These are phyloP conservation scores for Wilhelminamyces savonicus DNA, from an alignment of 805 yeast genomes.

Conservation along the genomic window DNA sequence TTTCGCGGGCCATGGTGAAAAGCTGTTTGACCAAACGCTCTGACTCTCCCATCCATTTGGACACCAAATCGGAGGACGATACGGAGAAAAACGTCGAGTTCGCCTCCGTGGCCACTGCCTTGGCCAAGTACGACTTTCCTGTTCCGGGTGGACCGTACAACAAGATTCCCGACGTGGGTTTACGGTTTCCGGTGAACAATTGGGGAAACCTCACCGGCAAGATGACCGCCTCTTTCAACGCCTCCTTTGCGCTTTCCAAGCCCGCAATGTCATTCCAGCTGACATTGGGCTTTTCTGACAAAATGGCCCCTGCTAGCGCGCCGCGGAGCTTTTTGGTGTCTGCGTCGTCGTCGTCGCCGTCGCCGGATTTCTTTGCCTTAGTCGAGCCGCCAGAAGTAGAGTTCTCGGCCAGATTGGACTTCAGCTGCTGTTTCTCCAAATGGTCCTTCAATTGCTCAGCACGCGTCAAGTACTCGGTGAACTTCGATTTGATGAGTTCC, in stretches of 20 bases:
- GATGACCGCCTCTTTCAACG: slow-evolving; percentile 94
- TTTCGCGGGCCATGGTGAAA: slow-evolving; percentile 93
- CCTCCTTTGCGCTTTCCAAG: slow-evolving; percentile 89
- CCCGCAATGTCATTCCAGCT: slow-evolving; percentile 97
- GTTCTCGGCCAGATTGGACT: slow-evolving; percentile 41
- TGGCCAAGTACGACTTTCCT: slow-evolving; percentile 94
- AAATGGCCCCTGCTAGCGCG: slow-evolving; percentile 86
- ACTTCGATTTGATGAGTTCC: slow-evolving; percentile 80
- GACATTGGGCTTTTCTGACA: slow-evolving; percentile 88
- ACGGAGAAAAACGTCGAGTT: slow-evolving; percentile 95
- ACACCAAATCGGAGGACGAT: slow-evolving; percentile 91
- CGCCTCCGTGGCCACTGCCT: slow-evolving; percentile 98
- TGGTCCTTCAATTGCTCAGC: slow-evolving; percentile 94
- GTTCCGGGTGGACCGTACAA: slow-evolving; percentile 81
- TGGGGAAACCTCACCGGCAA: slow-evolving; percentile 96
- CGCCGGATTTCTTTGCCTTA: slow-evolving; percentile 44
- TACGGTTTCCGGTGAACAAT: slow-evolving; percentile 86
- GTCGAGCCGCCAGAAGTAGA: slow-evolving; percentile 54
- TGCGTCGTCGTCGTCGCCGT: slow-evolving; percentile 50
- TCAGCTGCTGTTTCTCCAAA: slow-evolving; percentile 56
- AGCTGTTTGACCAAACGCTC: slow-evolving; percentile 94
- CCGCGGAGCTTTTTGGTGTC: slow-evolving; percentile 87
- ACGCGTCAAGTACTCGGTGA: slow-evolving; percentile 83
- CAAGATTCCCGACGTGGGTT: slow-evolving; percentile 86
- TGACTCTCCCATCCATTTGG: slow-evolving; percentile 99